Conservation (phyloP, 2,329 filamentous ascomycete genomes). For the Aureobasidium subglaciale region DNA sequence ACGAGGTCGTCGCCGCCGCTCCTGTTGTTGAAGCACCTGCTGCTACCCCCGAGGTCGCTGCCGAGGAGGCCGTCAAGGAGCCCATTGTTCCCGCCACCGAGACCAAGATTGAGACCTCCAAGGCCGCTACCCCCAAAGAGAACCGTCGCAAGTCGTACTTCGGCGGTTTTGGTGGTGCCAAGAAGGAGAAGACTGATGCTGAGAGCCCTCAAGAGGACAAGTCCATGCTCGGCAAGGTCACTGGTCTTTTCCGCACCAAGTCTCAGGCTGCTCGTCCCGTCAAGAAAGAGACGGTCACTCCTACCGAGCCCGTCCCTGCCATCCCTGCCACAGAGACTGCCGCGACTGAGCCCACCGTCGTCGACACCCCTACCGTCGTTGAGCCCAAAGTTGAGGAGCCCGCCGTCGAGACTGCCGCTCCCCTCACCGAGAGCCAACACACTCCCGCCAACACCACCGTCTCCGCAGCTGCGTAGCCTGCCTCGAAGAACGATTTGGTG, state of each 20-base stretch:
- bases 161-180: slow-evolving; percentile 17
- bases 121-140: slow-evolving; percentile 18
- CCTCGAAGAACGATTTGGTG: slow-evolving; percentile 18
- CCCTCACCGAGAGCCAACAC: slow-evolving; percentile 22
- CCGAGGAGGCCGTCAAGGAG: slow-evolving; percentile 15
- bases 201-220: slow-evolving; percentile 23
- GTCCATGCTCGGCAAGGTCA: slow-evolving; percentile 21
- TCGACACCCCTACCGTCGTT: slow-evolving; percentile 1
- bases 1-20: slow-evolving; percentile 20
- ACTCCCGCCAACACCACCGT: slow-evolving; percentile 23
- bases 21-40: slow-evolving; percentile 16
- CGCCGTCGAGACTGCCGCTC: slow-evolving; percentile 23
- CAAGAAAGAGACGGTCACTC: slow-evolving; percentile 30
- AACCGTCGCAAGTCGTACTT: slow-evolving; percentile 20
- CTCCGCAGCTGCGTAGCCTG: slow-evolving; percentile 27
- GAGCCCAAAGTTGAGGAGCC: slow-evolving; percentile 19
- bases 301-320: slow-evolving; percentile 22
- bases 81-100: slow-evolving; percentile 11
- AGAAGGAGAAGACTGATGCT: slow-evolving; percentile 21
- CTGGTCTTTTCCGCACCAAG: slow-evolving; percentile 32
- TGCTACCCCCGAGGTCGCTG: slow-evolving; percentile 20
- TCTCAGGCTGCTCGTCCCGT: slow-evolving; percentile 34
- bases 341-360: not conserved
- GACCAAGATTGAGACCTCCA: slow-evolving; percentile 14
- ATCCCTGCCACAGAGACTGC: slow-evolving; percentile 12